Base-by-base conservation (phyloP, 116 monocot species). In the Posidonia oceanica region DNA sequence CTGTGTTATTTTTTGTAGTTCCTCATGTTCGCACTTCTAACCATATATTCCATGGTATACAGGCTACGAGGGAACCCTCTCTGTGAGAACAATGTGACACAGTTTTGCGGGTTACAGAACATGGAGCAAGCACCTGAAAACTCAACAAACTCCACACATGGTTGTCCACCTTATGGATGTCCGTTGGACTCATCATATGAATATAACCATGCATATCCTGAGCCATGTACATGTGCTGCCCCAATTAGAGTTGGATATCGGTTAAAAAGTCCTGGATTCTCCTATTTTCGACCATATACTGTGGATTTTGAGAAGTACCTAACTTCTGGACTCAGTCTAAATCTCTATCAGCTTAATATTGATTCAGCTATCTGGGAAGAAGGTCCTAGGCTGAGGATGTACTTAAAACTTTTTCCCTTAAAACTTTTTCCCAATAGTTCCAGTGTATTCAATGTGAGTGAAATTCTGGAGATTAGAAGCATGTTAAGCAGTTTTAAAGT, bases 11-110 rank as follows among this genome's bases (percentile, higher is more conserved):
- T 7, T 48, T 48, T 48, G 2, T 48, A 48, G 48, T 48, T 48
- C 48, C 48, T 48, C 29, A 29, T 29, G 7, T 12, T 48, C 2
- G 2, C 48, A 48, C 48, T 60, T 60, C 22, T 23, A 3, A 65
- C 65, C 41, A 42, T 18, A 17, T 0, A 12, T 48, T 65, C 40
- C 15, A 64, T 69, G 15, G 42, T 69, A 8, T 77, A 80, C 66
- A 98, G 97, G 87, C 38, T 98, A 61, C 72, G 72, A 73, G 97
- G 97, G n/a, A 98, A 98, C 82, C 97, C 97, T 69, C 74, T 98
- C 29, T 98, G 97, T 79, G 10, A 52, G 67, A 81, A 67, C 21
- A 60, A 76, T 37, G 79, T 84, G 39, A 36, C 42, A 52, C 78
- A 66, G 54, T 92, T 82, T 76, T 98, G 97, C 78, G 79, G 78